Evolutionary conservation across 75 land plant genomes (phyloP).

Genomic region (Cryptomeria japonica): DNA sequence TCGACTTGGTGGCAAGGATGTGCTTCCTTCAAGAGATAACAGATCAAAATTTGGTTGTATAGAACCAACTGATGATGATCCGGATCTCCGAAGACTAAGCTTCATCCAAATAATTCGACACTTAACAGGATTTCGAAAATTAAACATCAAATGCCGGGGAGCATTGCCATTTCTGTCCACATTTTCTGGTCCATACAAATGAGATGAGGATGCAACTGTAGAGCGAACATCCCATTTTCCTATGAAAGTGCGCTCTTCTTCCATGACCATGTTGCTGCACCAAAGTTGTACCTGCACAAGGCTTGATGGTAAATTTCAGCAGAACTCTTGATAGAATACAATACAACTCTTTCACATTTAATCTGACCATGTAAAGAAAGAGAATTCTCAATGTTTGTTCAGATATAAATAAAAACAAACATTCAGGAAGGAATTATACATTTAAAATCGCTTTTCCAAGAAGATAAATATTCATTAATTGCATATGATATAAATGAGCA

Average conservation of each 20-base stretch:
- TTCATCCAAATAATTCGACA: slow-evolving; percentile 90
- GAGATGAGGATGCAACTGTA: slow-evolving; percentile 44
- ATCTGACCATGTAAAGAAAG: background rate
- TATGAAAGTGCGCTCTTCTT: slow-evolving; percentile 66
- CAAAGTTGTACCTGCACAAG: slow-evolving; percentile 78
- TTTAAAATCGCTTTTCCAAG: too few species aligned
- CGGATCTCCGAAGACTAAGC: slow-evolving; percentile 47
- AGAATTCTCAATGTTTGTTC: background rate
- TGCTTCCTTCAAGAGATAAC: slow-evolving; percentile 66
- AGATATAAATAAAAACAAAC: too few species aligned
- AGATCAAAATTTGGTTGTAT: slow-evolving; percentile 52
- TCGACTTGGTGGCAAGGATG: slow-evolving; percentile 27
- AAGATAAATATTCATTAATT: too few species aligned
- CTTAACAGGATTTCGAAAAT: slow-evolving; percentile 57
- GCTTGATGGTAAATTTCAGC: background rate
- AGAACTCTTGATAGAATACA: background rate
- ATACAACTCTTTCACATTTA: background rate
- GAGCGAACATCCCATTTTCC: slow-evolving; percentile 88
- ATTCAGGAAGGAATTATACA: too few species aligned
- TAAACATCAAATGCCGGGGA: slow-evolving; percentile 71
- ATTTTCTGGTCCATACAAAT: slow-evolving; percentile 62
- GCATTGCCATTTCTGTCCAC: slow-evolving; percentile 14
- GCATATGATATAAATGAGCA: too few species aligned
- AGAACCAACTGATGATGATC: slow-evolving; percentile 43
- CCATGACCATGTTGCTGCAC: slow-evolving; percentile 78